phyloP scores from a whole-genome alignment of 2,329 filamentous ascomycete species.

The Pseudocercospora crystallina region DNA sequence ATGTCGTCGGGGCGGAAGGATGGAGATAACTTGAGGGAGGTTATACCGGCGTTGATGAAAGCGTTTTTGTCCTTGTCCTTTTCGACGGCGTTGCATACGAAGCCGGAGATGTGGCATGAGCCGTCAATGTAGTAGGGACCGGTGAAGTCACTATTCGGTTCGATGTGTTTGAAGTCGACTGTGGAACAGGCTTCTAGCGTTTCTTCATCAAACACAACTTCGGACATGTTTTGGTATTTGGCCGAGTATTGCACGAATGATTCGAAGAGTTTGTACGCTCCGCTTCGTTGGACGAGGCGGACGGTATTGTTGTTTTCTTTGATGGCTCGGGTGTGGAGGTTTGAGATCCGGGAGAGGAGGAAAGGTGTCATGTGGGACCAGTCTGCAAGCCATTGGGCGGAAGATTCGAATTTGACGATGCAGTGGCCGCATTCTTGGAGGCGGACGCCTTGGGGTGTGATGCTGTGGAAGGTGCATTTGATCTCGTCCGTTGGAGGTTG shows the following conservation, averaged over 20 bases:
- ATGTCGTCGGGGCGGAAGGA: slow-evolving; percentile 18
- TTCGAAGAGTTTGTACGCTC: slow-evolving; percentile 28
- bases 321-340: slow-evolving; percentile 15
- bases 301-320: slow-evolving; percentile 18
- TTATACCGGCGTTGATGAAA: slow-evolving; percentile 40
- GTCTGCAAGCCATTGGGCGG: slow-evolving; percentile 20
- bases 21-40: slow-evolving; percentile 29
- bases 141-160: slow-evolving; percentile 30
- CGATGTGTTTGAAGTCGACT: slow-evolving; percentile 32
- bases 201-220: slow-evolving; percentile 26
- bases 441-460: slow-evolving; percentile 24
- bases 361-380: slow-evolving; percentile 21
- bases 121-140: slow-evolving; percentile 41
- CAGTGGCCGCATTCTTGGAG: slow-evolving; percentile 30
- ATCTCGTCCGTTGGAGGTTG: slow-evolving; percentile 15
- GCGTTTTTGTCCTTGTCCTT: slow-evolving; percentile 32
- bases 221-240: slow-evolving; percentile 31
- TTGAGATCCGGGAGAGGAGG: slow-evolving; percentile 23
- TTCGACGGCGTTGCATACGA: slow-evolving; percentile 40
- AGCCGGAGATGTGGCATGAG: slow-evolving; percentile 38
- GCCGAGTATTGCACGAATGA: slow-evolving; percentile 29
- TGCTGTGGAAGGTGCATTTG: slow-evolving; percentile 25
- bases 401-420: slow-evolving; percentile 22
- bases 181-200: slow-evolving; percentile 29
- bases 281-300: slow-evolving; percentile 21